Evolutionary conservation across 495 filamentous ascomycete genomes (phyloP).

Genomic region (Tetracladium setigerum): DNA sequence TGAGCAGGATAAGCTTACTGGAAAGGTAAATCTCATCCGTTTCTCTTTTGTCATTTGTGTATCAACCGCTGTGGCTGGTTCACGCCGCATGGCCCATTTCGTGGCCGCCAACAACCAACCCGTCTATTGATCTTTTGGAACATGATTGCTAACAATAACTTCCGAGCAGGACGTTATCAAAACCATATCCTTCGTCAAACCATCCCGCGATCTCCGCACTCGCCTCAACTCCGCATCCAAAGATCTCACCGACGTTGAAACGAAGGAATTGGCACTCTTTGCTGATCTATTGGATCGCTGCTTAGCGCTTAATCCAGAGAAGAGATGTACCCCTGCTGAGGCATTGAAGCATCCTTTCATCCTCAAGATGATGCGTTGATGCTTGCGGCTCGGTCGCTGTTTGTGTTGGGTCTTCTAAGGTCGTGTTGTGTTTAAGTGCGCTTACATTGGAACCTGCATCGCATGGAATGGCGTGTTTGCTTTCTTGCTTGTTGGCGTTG

Average conservation of each 20-base stretch:
- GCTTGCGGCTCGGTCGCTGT: too few species aligned
- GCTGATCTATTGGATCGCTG: constrained; percentile 82
- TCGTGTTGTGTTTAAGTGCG: too few species aligned
- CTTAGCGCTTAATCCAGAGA: constrained; percentile 86
- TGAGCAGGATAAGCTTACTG: constrained; percentile 78
- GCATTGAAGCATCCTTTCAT: constrained; percentile 87
- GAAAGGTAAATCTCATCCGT: constrained; percentile 54
- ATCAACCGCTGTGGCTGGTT: constrained; percentile 14
- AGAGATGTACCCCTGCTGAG: constrained; percentile 76
- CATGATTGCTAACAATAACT: background rate
- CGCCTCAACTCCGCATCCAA: constrained; percentile 67
- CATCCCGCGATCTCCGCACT: constrained; percentile 72
- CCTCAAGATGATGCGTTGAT: constrained; percentile 20
- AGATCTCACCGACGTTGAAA: constrained; percentile 65
- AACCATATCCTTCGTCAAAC: constrained; percentile 67
- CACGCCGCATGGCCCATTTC: constrained; percentile 10
- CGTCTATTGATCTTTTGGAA: background rate
- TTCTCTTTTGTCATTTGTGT: constrained; percentile 7
- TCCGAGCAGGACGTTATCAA: constrained; percentile 48
- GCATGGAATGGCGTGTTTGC: too few species aligned
- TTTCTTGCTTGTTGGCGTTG: too few species aligned
- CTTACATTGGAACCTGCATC: too few species aligned
- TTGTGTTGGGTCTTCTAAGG: too few species aligned
- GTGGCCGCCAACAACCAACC: background rate
- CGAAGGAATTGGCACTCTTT: constrained; percentile 73